phyloP scores from a whole-genome alignment of 192 early-diverging fungal genomes.

The Coemansia sp. region DNA sequence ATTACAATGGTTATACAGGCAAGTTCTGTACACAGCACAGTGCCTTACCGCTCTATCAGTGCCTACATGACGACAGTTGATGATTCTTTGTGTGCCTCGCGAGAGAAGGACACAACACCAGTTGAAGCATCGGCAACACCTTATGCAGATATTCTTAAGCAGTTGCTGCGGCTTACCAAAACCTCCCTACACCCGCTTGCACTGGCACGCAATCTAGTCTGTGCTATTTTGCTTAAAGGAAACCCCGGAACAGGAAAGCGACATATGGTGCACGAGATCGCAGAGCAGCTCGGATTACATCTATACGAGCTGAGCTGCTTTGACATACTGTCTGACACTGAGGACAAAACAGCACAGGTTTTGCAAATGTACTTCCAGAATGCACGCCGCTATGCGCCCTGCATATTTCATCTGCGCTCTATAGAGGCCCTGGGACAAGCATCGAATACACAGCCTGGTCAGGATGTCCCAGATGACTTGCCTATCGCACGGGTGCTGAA shows the following conservation, averaged over 20 bases:
- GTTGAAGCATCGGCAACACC: conserved; percentile 8
- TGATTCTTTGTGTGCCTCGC: background rate
- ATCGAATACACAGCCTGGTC: conserved; percentile 29
- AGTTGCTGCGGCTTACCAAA: conserved; percentile 61
- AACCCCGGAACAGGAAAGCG: conserved; percentile 83
- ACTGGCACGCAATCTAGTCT: conserved; percentile 63
- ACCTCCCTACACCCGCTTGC: conserved; percentile 76
- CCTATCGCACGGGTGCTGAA: conserved; percentile 48
- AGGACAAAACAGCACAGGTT: conserved; percentile 73
- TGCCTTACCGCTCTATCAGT: conserved; percentile 34
- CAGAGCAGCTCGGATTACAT: conserved; percentile 74
- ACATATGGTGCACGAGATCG: conserved; percentile 63
- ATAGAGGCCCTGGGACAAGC: conserved; percentile 75
- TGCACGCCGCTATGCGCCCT: conserved; percentile 73
- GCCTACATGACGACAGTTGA: background rate
- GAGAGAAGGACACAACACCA: background rate
- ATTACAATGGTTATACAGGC: conserved; percentile 48
- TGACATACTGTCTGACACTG: conserved; percentile 76
- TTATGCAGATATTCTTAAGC: conserved; percentile 17
- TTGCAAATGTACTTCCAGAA: conserved; percentile 77
- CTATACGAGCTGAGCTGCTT: conserved; percentile 77
- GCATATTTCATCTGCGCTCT: conserved; percentile 75
- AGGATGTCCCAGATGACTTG: conserved; percentile 37
- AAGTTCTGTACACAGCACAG: conserved; percentile 28
- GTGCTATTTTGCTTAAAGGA: conserved; percentile 75